Base-by-base conservation (phyloP, 257 asterid genomes). In the Jacaranda mimosifolia region DNA sequence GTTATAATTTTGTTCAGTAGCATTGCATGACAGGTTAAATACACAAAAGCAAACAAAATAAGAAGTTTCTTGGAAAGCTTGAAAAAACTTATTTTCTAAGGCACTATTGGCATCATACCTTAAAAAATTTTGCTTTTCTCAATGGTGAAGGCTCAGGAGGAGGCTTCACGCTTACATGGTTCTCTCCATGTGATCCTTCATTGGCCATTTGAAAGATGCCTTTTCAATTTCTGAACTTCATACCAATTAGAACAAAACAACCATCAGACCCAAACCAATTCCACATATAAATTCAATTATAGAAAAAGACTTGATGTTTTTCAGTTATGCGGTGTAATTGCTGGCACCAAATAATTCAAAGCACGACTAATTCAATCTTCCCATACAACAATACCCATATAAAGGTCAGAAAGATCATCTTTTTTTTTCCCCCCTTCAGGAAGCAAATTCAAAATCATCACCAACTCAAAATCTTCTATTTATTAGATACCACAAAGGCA, bases 81-180 rank as follows among this genome's bases (percentile, higher is more conserved):
- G 1, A 18, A 46, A 36, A 66, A 11, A 43, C 2, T 48, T 9
- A 13, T 43, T 56, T 76, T 15, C 12, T 11, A 17, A 38, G 45
- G 48, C 18, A 46, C 10, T 48, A 35, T 11, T 10, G 17, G 19
- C 19, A 46, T 5, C 55, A 59, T 87, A 90, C 95, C 92, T 90
- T 66, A 58, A 91, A 91, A 75, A 91, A 91, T 77, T 84, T 91
- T 1, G 97, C 94, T 79, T 83, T 91, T 57, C 97, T 81, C 87
- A 91, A 76, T 0, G 97, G 97, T 7, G 97, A 91, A 81, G 97
- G 97, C 79, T 91, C 97, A 6, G 97, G 97, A 56, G 97, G 97
- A 55, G 91, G 80, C 83, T 89, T 91, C 15, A 70, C 63, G 10
- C 59, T 80, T 18, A 66, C 79, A 58, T 81, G 63, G 66, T 76